Conservation (phyloP, 2,329 filamentous ascomycete genomes). For the Talaromyces sp. region DNA sequence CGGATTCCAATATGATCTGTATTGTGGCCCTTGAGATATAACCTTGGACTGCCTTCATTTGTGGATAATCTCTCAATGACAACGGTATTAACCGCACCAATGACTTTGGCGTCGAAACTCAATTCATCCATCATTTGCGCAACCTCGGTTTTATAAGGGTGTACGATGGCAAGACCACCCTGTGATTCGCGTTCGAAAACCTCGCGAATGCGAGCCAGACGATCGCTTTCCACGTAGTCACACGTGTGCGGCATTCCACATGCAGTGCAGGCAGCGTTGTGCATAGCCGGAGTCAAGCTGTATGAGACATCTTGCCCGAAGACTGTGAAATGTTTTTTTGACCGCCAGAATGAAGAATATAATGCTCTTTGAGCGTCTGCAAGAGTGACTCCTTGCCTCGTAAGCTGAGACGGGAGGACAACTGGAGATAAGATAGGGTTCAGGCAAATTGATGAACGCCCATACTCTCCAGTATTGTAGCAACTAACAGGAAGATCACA, state of each 20-base stretch:
- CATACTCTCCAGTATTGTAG: slow-evolving; percentile 60
- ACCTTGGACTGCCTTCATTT: slow-evolving; percentile 61
- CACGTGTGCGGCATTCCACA: slow-evolving; percentile 67
- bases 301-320: slow-evolving; percentile 68
- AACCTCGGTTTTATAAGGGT: slow-evolving; percentile 70
- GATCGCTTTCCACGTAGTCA: slow-evolving; percentile 57
- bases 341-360: slow-evolving; percentile 61
- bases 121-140: slow-evolving; percentile 60
- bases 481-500: slow-evolving; percentile 53
- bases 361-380: slow-evolving; percentile 60
- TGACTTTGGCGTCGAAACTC: slow-evolving; percentile 66
- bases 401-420: slow-evolving; percentile 46
- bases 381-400: slow-evolving; percentile 51
- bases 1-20: slow-evolving; percentile 78
- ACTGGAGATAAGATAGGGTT: slow-evolving; percentile 62
- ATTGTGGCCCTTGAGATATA: slow-evolving; percentile 70
- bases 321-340: slow-evolving; percentile 67
- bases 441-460: slow-evolving; percentile 61
- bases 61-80: slow-evolving; percentile 60
- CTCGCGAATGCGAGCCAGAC: slow-evolving; percentile 58
- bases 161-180: slow-evolving; percentile 65
- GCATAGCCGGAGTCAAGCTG: slow-evolving; percentile 72
- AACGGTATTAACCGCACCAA: slow-evolving; percentile 71
- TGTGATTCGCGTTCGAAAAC: slow-evolving; percentile 63
- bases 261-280: slow-evolving; percentile 62